phyloP scores from a whole-genome alignment of 2,329 filamentous ascomycete species.

The Diaporthe amygdali region DNA sequence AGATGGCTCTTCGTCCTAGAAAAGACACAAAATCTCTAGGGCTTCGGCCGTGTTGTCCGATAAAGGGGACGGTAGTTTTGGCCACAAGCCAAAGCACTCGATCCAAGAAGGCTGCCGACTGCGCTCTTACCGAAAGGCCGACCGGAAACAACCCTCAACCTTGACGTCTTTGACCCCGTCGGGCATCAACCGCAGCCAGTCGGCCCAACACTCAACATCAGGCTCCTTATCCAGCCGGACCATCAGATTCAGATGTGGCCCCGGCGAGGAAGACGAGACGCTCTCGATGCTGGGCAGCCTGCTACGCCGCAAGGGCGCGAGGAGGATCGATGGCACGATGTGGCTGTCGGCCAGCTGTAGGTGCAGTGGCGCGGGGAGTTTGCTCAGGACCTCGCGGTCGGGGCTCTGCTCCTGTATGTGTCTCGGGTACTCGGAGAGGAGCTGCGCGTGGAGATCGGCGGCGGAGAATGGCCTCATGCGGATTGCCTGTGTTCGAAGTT shows the following conservation, averaged over 20 bases:
- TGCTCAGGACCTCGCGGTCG: slow-evolving; percentile 52
- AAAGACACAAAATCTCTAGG: not conserved
- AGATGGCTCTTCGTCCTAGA: not conserved
- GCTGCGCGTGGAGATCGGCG: slow-evolving; percentile 57
- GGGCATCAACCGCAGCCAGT: slow-evolving; percentile 64
- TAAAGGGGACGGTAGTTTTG: no score
- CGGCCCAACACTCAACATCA: slow-evolving; percentile 59
- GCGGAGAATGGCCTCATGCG: slow-evolving; percentile 47
- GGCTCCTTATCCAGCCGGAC: slow-evolving; percentile 58
- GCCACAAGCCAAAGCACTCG: not conserved
- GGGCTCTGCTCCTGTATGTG: slow-evolving; percentile 55
- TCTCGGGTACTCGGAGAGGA: slow-evolving; percentile 57
- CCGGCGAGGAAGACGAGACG: slow-evolving; percentile 25
- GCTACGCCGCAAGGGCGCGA: slow-evolving; percentile 50
- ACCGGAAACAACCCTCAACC: slow-evolving; percentile 53
- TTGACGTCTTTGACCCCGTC: slow-evolving; percentile 61
- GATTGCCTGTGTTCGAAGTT: slow-evolving; percentile 53
- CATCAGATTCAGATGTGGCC: slow-evolving; percentile 54
- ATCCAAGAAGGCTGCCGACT: not conserved
- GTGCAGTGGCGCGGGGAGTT: slow-evolving; percentile 59
- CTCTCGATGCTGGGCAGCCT: slow-evolving; percentile 34
- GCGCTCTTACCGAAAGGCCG: not conserved
- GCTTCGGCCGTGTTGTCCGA: not conserved
- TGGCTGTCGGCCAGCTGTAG: slow-evolving; percentile 61
- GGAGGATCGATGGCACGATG: slow-evolving; percentile 59